Evolutionary conservation across 2,329 filamentous ascomycete genomes (phyloP), one percentile per base, ranked within the genome.

Genomic region (Teratosphaeria nubilosa): DNA sequence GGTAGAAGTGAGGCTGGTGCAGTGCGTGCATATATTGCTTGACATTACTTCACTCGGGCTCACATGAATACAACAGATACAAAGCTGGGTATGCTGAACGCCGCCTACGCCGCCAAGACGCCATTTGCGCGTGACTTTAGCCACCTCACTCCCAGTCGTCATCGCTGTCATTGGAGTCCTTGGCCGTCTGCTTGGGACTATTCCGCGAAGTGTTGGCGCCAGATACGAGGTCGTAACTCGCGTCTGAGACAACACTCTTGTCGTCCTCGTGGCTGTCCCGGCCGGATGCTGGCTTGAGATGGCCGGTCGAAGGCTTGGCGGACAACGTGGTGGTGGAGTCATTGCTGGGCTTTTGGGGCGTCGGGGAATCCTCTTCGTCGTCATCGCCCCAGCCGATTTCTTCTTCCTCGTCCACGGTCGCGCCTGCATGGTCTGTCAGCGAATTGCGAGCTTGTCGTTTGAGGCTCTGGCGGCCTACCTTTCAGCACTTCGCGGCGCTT

Each of bases 221-320:
- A 52, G 76, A 78, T 3, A 99, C 90, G 34, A 99, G 81, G 72
- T 99, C 94, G 72, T 99, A 99, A 76, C 91, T 96, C 20, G 90
- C 90, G 67, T 99, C 94, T 71, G 92, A 96, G 7, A 91, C 85
- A 65, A 94, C 88, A 27, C 89, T 95, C 72, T 92, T 91, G 52
- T 78, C 75, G 72, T 91, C 87, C 69, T 96, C 91, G 68, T 95
- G 87, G 27, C 91, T 95, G 45, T 77, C 76, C 56, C 89, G 86
- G 20, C 85, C 77, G 65, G 88, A 83, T 1, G 63, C 74, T 27
- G 80, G 60, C 73, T 90, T 90, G 53, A 84, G 76, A 62, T 63
- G 68, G 64, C 58, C 61, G 59, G 58, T 63, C 54, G 55, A 61
- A 58, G 53, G 61, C 56, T 55, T 58, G 6, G 62, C 55, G 30